A percentile compares a stretch with the other conserved stretches of the same genome.
phyloP scores from a whole-genome alignment of 2,329 filamentous ascomycete genomes.

The Curvularia sp. region DNA sequence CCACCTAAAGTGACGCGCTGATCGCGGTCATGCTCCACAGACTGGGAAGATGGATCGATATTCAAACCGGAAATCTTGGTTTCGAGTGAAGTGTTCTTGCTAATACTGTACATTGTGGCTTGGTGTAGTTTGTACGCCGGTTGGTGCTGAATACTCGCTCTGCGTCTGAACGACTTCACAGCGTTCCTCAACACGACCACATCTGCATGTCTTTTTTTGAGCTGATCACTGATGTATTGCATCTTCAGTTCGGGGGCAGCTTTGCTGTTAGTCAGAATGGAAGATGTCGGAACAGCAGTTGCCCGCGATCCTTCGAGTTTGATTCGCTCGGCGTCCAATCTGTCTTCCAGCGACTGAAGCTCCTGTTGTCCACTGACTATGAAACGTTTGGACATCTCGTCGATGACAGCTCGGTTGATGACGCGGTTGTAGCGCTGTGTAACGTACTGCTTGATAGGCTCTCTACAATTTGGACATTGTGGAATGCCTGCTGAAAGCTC shows the following conservation, averaged over 20 bases:
- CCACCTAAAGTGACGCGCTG: conserved; percentile 42
- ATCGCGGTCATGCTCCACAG: conserved; percentile 34
- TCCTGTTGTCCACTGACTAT: conserved; percentile 41
- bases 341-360: conserved; percentile 33
- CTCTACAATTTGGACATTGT: conserved; percentile 45
- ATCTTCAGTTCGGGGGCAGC: conserved; percentile 4
- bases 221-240: conserved; percentile 4
- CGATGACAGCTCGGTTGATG: conserved; percentile 50
- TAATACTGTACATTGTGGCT: conserved; percentile 39
- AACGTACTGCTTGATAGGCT: conserved; percentile 42
- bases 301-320: conserved; percentile 26
- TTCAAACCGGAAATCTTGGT: conserved; percentile 25
- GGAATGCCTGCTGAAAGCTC: conserved; percentile 37
- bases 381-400: conserved; percentile 50
- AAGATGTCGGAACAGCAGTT: conserved; percentile 1
- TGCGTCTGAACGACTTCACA: conserved; percentile 30
- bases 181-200: conserved; percentile 24
- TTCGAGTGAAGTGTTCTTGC: conserved; percentile 25
- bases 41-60: conserved; percentile 20
- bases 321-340: conserved; percentile 25
- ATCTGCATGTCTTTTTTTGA: conserved; percentile 26
- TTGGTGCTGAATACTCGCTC: conserved; percentile 43
- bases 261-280: neutral
- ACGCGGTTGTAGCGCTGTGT: conserved; percentile 50
- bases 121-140: conserved; percentile 52